A percentile compares a stretch with the other conserved stretches of the same genome.
Conservation (phyloP, 2,329 filamentous ascomycete genomes). For the Nannizziopsis arthrosporioides region DNA sequence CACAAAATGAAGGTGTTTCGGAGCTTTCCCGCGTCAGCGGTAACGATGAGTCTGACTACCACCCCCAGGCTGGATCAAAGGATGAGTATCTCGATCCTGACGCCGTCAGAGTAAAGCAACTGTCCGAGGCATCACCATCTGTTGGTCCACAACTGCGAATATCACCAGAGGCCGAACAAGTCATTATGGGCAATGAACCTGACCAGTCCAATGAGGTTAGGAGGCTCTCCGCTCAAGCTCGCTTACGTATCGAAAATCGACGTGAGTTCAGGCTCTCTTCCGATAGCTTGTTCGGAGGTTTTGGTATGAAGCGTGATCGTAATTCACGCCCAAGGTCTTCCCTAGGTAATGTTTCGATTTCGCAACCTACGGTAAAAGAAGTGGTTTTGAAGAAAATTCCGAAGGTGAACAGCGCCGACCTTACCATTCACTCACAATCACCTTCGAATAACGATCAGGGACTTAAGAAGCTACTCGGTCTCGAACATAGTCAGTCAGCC, state of each 20-base stretch:
- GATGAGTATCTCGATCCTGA: not conserved
- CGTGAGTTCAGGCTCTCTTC: conserved; percentile 15
- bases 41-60: conserved; percentile 2
- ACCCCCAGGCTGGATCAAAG: not conserved
- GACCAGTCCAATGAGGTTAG: conserved; percentile 1
- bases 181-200: conserved; percentile 15
- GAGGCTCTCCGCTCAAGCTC: not conserved
- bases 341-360: conserved; percentile 2
- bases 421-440: conserved; percentile 5
- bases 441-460: not conserved
- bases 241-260: conserved; percentile 2
- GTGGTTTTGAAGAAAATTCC: conserved; percentile 1
- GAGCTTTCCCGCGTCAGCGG: not conserved
- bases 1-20: not conserved
- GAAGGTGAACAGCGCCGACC: conserved; percentile 12
- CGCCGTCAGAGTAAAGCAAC: conserved; percentile 14
- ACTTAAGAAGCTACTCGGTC: not conserved
- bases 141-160: conserved; percentile 16
- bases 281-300: conserved; percentile 14
- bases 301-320: conserved; percentile 9
- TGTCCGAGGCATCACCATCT: conserved; percentile 10
- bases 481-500: not conserved
- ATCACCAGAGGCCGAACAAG: conserved; percentile 16
- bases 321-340: conserved; percentile 11
- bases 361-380: not conserved